Conservation (phyloP, 345 rosid genomes). For the Aethionema arabicum region DNA sequence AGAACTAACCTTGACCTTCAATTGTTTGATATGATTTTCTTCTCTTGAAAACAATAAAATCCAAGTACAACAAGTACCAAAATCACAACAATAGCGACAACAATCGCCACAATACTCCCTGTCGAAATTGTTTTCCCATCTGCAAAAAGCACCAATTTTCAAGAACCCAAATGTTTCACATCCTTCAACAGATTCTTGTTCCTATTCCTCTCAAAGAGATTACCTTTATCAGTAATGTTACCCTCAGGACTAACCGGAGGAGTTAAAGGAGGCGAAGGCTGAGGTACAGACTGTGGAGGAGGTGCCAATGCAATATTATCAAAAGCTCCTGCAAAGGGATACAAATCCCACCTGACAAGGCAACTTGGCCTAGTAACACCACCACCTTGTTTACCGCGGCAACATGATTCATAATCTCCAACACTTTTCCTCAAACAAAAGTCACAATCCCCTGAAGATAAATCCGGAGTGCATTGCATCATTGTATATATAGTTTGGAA, state of each 20-base stretch:
- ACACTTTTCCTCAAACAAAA: neutral
- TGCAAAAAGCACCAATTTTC: conserved; percentile 12
- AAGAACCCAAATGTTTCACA: neutral
- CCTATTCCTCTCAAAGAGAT: neutral
- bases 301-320: conserved; percentile 4
- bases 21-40: neutral
- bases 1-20: conserved; percentile 21
- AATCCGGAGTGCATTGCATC: conserved; percentile 12
- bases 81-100: conserved; percentile 1
- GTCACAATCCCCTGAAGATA: accelerated
- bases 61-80: conserved; percentile 8
- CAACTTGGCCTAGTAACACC: conserved; percentile 6
- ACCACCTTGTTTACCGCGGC: neutral
- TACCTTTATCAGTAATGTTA: conserved; percentile 16
- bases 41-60: conserved; percentile 2
- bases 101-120: conserved; percentile 2
- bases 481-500: neutral
- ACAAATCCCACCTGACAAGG: conserved; percentile 1
- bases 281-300: conserved; percentile 12
- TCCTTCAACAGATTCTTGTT: neutral
- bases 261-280: conserved; percentile 5
- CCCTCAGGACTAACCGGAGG: neutral
- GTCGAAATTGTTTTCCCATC: neutral
- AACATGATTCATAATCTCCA: no score
- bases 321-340: neutral